Base-by-base conservation (phyloP, 2,329 filamentous ascomycete genomes). In the Stachybotrys echinatus region DNA sequence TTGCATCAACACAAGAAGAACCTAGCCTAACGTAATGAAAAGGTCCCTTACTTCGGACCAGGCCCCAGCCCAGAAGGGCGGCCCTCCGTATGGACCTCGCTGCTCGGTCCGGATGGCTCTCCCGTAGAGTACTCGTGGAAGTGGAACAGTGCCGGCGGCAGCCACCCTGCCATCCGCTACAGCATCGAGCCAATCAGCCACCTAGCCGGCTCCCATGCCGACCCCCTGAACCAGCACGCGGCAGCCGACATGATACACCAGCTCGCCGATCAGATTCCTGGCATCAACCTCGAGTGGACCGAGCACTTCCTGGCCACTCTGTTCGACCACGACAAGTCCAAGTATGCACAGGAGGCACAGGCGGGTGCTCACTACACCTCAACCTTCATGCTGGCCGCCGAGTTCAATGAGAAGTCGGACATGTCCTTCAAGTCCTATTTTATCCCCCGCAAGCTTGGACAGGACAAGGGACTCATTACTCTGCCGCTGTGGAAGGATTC, bases 71-170 rank as follows among this genome's bases (percentile, higher is more conserved):
- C 39, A 5, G 38, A 43, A 23, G 45, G 49, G 4, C 23, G 23
- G 27, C 27, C 5, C 6, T 39, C 42, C 18, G 23, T 48, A 39
- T 51, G 49, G 49, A 31, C 12, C 18, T 48, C 45, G 18, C 18
- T 31, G 4, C 17, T 50, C 12, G 21, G 14, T 4, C 37, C 23
- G 8, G 48, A 52, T 17, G 43, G 51, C 17, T 47, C 45, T n/a
- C 51, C 51, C 3, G 10, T 52, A 6, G 51, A 52, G 40, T 52
- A 52, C 34, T 47, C 51, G 3, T 52, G 51, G 51, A 52, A 52
- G 31, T 52, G 51, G 51, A 52, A 50, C 27, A 50, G 27, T 31
- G 27, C 27, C 27, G 27, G 27, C 27, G 27, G 27, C 27, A 31
- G 27, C 12, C 27, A 31, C 12, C 27, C 27, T 31, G 27, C 27